A percentile compares a stretch with the other conserved stretches of the same genome.
phyloP scores from a whole-genome alignment of 2,329 filamentous ascomycete genomes.

The Cryphonectria carpinicola region DNA sequence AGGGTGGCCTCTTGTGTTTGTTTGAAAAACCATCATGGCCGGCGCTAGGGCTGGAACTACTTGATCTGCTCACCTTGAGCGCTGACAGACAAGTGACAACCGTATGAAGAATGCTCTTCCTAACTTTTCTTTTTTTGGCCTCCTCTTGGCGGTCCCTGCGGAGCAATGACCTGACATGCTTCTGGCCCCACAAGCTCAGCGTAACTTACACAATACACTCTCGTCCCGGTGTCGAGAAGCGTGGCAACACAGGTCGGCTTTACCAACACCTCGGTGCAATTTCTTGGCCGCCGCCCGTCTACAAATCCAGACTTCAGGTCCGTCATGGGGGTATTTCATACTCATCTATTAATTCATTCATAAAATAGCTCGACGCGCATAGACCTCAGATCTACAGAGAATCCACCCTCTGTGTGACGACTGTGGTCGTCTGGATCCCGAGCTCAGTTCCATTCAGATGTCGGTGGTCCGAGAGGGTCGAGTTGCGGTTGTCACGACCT shows the following conservation, averaged over 20 bases:
- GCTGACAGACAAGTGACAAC: neutral
- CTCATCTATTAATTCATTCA: neutral
- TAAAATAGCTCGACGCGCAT: neutral
- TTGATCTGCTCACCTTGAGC: neutral
- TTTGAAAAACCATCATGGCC: neutral
- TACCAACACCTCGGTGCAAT: neutral
- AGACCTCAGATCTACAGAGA: constrained; percentile 16
- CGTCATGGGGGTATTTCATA: neutral
- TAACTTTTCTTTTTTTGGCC: neutral
- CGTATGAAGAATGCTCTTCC: neutral
- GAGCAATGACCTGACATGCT: neutral
- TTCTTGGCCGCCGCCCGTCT: neutral
- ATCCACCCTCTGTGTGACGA: constrained; percentile 32
- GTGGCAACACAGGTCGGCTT: neutral
- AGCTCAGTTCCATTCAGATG: neutral
- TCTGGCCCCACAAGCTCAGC: neutral
- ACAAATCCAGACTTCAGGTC: neutral
- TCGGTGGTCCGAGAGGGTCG: neutral
- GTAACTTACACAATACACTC: neutral
- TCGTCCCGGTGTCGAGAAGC: neutral
- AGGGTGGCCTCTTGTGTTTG: neutral
- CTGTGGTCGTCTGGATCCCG: constrained; percentile 32
- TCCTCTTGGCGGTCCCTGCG: neutral
- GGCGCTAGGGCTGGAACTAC: neutral
- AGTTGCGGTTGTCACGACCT: constrained; percentile 11